Base-by-base conservation (phyloP, 768 basidiomycete genomes). In the Cyclocybe aegerita region DNA sequence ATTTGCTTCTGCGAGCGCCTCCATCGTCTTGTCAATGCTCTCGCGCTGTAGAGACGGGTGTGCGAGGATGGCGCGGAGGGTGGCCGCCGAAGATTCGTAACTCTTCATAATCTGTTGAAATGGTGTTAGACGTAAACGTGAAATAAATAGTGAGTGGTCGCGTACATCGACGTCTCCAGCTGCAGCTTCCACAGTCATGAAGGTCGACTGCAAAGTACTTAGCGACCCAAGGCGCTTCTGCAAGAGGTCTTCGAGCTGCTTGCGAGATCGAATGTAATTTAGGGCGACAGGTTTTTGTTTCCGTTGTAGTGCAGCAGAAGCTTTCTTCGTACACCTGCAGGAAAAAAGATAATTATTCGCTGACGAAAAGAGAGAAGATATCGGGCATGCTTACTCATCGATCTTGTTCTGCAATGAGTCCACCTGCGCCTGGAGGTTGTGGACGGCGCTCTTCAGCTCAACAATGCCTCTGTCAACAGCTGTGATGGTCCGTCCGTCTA, bases 121-220 rank as follows among this genome's bases (percentile, higher is more conserved):
- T 44, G 35, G 14, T 34, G 44, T 9, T n/a, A 16, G 11, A 4
- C n/a, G 31, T 33, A 7, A 29, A 33, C 15, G 32, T 10, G 9
- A 16, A 36, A 46, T n/a, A 35, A 37, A 39, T 38, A 46, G 11
- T 11, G 46, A 48, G 35, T 17, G 35, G 10, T 43, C 14, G 62
- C 71, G 38, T 62, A 94, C 94, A 75, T 93, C 86, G 9, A 94
- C 77, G 66, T 98, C 90, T 2, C 86, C 87, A 29, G 90, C 90
- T n/a, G 94, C 90, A 3, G 85, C 80, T 68, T 98, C 93, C 4
- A 98, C 91, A 39, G 82, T 79, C 39, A 91, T 71, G 34, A 97
- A 66, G 0, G 93, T 93, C 9, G 81, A 73, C 56, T 89, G 84
- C 7, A 98, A 72, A 34, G 83, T 89, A 49, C 83, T 80, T 4